Evolutionary conservation across 2,329 filamentous ascomycete species (phyloP).

Genomic region (Cladosporium sphaerospermum): DNA sequence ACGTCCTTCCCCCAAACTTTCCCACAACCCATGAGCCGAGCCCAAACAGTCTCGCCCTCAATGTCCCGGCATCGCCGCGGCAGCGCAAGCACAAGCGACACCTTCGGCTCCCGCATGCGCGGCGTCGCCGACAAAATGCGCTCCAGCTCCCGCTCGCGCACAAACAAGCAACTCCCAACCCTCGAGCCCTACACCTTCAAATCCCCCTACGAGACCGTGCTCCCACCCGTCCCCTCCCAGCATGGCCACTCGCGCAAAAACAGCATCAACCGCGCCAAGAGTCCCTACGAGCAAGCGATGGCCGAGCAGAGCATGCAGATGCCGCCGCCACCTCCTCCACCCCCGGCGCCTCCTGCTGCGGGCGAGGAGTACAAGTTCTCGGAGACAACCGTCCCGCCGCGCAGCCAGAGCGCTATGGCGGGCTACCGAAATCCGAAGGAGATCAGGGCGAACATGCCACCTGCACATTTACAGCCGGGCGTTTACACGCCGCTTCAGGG

Average conservation of each 20-base stretch:
- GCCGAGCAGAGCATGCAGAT: slow-evolving; percentile 17
- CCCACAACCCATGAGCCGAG: slow-evolving; percentile 26
- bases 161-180: slow-evolving; percentile 38
- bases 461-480: slow-evolving; percentile 39
- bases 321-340: slow-evolving; percentile 30
- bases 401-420: slow-evolving; percentile 19
- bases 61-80: slow-evolving; percentile 49
- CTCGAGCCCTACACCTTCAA: slow-evolving; percentile 21
- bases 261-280: slow-evolving; percentile 21
- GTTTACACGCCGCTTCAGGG: slow-evolving; percentile 27
- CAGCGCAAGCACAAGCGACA: slow-evolving; percentile 52
- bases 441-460: slow-evolving; percentile 46
- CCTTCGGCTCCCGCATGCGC: slow-evolving; percentile 48
- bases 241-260: slow-evolving; percentile 14
- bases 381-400: slow-evolving; percentile 38
- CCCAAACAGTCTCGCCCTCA: slow-evolving; percentile 30
- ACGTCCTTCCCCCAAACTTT: slow-evolving; percentile 17
- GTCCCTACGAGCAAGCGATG: slow-evolving; percentile 30
- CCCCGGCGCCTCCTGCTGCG: slow-evolving; percentile 29
- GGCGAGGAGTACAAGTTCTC: slow-evolving; percentile 22
- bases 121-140: slow-evolving; percentile 55
- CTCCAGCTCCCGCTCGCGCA: slow-evolving; percentile 49
- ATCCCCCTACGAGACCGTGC: slow-evolving; percentile 40
- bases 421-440: slow-evolving; percentile 38
- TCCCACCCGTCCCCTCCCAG: slow-evolving; percentile 22